Evolutionary conservation across 495 filamentous ascomycete genomes (phyloP), one percentile per base, ranked within the genome.

Genomic region (Penicillium salamii): DNA sequence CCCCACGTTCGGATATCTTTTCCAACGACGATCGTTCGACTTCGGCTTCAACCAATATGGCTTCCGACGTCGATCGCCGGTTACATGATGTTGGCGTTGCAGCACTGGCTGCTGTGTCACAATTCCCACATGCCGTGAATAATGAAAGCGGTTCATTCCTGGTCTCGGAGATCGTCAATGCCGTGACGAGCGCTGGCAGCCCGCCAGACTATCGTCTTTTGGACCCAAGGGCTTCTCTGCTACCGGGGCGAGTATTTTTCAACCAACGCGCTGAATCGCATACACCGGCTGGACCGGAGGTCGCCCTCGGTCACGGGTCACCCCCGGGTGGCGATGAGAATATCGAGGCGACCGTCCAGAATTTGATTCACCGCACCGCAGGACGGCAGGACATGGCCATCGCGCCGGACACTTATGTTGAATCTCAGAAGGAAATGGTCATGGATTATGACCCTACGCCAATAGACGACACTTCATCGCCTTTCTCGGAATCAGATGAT

Each of bases 41-140:
- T 9, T 17, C 49, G 24, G 41, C 46, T 35, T 31, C 33, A 12
- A 37, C 32, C 1, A 38, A 24, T n/a, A 51, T 59, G 43, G 38
- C 53, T 3, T 49, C 55, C 8, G 44, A 54, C 2, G 52, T 52
- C 24, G 62, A 63, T 49, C 57, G 47, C 14, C 54, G 34, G 13
- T 56, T 61, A 29, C 56, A 61, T 43, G 52, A 62, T 53, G 54
- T 63, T 21, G 59, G 54, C 3, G 45, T 66, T 21, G 66, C 69
- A 28, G 69, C 68, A 46, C 57, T 71, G 4, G 64, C 69, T 47
- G 62, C 70, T 6, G 61, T 73, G 7, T 59, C 66, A 14, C 66
- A 66, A 5, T 65, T 67, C 39, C 59, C 68, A 5, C 53, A 54
- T 23, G 42, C 54, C 14, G 46, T 62, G 12, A 54, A 53, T 31